These are phyloP conservation scores for Mycena haematopus DNA, from an alignment of 768 basidiomycete species.

Conservation along the genomic window DNA sequence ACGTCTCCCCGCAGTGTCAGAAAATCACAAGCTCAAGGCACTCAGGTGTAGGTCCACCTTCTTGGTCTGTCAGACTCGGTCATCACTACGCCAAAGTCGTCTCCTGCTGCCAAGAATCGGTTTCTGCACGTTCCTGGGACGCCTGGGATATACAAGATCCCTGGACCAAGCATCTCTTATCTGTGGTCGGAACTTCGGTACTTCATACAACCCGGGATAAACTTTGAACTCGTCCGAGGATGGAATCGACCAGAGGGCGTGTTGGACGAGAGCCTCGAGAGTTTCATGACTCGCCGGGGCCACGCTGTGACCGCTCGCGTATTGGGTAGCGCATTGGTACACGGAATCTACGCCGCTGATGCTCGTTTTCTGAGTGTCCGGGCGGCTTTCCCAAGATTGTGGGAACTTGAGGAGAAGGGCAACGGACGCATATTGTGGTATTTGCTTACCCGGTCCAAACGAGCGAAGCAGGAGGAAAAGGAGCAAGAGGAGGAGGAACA, in stretches of 20 bases:
- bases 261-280: slow-evolving; percentile 82
- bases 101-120: slow-evolving; percentile 79
- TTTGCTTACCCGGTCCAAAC: slow-evolving; percentile 41
- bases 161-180: slow-evolving; percentile 46
- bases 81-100: slow-evolving; percentile 67
- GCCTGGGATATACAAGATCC: slow-evolving; percentile 59
- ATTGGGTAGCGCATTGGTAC: slow-evolving; percentile 82
- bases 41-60: slow-evolving; percentile 70
- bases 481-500: slow-evolving; percentile 29
- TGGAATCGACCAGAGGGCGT: slow-evolving; percentile 46
- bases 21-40: slow-evolving; percentile 17
- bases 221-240: slow-evolving; percentile 63
- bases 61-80: slow-evolving; percentile 66
- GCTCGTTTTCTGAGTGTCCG: slow-evolving; percentile 75
- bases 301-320: slow-evolving; percentile 73
- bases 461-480: slow-evolving; percentile 19
- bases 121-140: slow-evolving; percentile 67
- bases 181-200: slow-evolving; percentile 47
- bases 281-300: slow-evolving; percentile 77
- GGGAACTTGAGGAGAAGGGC: slow-evolving; percentile 71
- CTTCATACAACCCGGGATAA: slow-evolving; percentile 57
- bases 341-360: slow-evolving; percentile 94
- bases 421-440: slow-evolving; percentile 76
- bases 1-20: slow-evolving; percentile 32
- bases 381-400: slow-evolving; percentile 77